Conservation (phyloP, 208 protist species). For the Leishmania turanica region DNA sequence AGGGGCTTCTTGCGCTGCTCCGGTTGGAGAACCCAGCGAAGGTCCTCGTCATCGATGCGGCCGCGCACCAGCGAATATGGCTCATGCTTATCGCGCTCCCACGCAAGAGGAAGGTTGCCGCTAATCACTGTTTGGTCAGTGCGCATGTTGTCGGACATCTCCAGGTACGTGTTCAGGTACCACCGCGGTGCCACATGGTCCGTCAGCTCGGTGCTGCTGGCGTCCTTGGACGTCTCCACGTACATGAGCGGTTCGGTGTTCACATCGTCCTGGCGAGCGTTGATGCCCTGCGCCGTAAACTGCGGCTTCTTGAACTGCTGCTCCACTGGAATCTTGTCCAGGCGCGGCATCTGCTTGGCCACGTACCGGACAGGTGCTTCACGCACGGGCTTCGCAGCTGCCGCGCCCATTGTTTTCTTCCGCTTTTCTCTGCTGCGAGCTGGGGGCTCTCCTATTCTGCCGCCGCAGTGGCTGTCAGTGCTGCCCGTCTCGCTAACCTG, state of each 20-base stretch:
- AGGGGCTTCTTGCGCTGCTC: conserved; percentile 70
- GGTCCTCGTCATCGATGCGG: conserved; percentile 86
- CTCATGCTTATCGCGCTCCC: conserved; percentile 85
- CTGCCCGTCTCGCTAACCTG: neutral
- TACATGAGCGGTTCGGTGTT: conserved; percentile 90
- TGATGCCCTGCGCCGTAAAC: conserved; percentile 79
- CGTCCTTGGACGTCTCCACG: conserved; percentile 86
- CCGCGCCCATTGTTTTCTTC: conserved; percentile 39
- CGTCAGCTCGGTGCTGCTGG: conserved; percentile 75
- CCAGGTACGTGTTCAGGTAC: conserved; percentile 90
- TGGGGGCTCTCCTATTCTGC: neutral
- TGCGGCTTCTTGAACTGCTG: conserved; percentile 85
- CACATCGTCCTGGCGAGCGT: conserved; percentile 78
- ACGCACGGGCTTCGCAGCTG: conserved; percentile 48
- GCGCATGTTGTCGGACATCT: conserved; percentile 81
- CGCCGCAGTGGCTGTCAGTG: neutral
- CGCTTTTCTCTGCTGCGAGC: too few species aligned
- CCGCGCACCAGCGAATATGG: conserved; percentile 82
- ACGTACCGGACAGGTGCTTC: conserved; percentile 83
- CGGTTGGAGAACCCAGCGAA: conserved; percentile 66
- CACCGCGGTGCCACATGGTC: conserved; percentile 78
- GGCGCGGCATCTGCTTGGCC: conserved; percentile 72
- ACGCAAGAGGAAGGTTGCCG: conserved; percentile 79
- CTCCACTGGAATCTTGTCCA: conserved; percentile 76
- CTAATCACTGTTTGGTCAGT: conserved; percentile 70